Base-by-base conservation (phyloP, 371 early-diverging fungal species). In the Umbelopsis sp. region DNA sequence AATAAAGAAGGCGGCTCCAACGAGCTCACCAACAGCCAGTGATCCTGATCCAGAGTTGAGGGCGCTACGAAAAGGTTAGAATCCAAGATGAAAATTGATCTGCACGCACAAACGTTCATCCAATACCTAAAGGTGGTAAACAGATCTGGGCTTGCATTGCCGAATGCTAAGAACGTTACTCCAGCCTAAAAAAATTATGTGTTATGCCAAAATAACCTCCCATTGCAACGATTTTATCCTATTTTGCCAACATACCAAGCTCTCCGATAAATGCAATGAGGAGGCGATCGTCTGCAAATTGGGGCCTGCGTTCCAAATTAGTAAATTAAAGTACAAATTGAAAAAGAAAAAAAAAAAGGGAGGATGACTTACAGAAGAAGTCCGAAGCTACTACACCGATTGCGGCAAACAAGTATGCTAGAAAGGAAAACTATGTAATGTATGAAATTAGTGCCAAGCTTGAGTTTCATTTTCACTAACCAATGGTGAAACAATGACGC, bases 141-240 rank as follows among this genome's bases (percentile, higher is more conserved):
- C 63, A 94, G 69, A 66, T 94, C 95, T 3, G 95, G 93, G 25
- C 92, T 91, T 14, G 92, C 94, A 74, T 94, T 95, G 12, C 95
- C 95, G 45, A 94, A 84, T 0, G 95, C 95, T 44, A 94, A 71
- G 70, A 94, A 84, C 0, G 95, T 94, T 7, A 94, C 94, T 16
- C 95, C 95, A 4, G 95, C 95, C 85, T 89, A 71, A 45, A 46
- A 45, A 46, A 45, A 73, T 20, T 44, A 38, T 64, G 29, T 50
- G 24, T 68, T 51, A 62, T 46, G 24, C 50, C 5, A 41, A 63
- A 50, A 35, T 29, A 18, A 65, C 67, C 44, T 48, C 41, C 7
- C 7, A 41, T 10, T 41, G 5, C 7, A 41, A 7, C 7, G 16
- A 20, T 22, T 22, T 22, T 22, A 22, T 69, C 7, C 25, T 65